Evolutionary conservation across 2,329 filamentous ascomycete genomes (phyloP).

Genomic region (Ceratocystis destructans): DNA sequence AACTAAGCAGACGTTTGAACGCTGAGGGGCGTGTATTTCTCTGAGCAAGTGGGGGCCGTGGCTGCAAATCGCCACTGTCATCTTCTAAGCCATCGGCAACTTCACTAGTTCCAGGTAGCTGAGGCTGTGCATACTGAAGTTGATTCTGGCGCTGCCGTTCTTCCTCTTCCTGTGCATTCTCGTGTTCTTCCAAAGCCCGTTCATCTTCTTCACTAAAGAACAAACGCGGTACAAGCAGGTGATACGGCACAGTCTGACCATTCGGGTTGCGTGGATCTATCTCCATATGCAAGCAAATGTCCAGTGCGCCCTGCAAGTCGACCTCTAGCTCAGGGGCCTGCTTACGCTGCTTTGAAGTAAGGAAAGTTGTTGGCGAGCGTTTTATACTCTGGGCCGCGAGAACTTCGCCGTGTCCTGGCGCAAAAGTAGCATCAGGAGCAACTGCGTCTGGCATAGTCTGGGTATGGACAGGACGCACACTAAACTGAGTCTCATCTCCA

Average conservation of each 20-base stretch:
- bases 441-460: slow-evolving; percentile 19
- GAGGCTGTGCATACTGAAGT: slow-evolving; percentile 19
- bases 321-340: slow-evolving; percentile 42
- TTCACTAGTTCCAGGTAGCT: background rate
- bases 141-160: slow-evolving; percentile 19
- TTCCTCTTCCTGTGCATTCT: slow-evolving; percentile 16
- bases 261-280: slow-evolving; percentile 72
- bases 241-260: slow-evolving; percentile 77
- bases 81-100: background rate
- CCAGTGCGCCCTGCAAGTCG: slow-evolving; percentile 69
- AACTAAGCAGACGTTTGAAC: slow-evolving; percentile 13
- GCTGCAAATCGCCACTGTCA: slow-evolving; percentile 1
- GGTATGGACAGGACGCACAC: slow-evolving; percentile 27
- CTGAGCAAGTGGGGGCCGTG: background rate
- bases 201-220: slow-evolving; percentile 41
- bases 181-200: slow-evolving; percentile 20
- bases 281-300: slow-evolving; percentile 81
- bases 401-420: background rate
- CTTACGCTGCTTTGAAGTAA: slow-evolving; percentile 44
- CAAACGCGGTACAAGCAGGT: slow-evolving; percentile 70
- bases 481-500: slow-evolving; percentile 47
- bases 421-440: background rate
- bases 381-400: slow-evolving; percentile 36
- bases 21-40: background rate
- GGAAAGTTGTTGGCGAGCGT: slow-evolving; percentile 54